These are phyloP conservation scores for Coemansia sp. DNA, from an alignment of 192 early-diverging fungal species.

Conservation along the genomic window DNA sequence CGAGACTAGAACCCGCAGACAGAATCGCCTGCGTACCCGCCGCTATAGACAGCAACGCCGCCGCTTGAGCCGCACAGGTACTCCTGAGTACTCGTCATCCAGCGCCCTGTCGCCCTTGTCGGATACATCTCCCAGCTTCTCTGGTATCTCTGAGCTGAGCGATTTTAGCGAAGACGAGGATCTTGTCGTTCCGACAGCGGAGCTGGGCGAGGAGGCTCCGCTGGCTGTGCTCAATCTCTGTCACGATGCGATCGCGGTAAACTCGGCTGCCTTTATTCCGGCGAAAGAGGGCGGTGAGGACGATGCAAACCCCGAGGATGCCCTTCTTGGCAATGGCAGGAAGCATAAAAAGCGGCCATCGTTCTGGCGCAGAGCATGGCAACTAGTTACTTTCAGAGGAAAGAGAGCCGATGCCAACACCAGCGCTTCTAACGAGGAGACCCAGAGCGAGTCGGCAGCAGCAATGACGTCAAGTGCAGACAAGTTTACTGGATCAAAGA, in stretches of 20 bases:
- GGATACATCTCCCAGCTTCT: conserved; percentile 43
- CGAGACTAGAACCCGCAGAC: conserved; percentile 42
- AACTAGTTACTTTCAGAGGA: conserved; percentile 8
- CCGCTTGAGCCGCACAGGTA: conserved; percentile 30
- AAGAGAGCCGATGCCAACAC: not conserved
- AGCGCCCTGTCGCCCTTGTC: conserved; percentile 48
- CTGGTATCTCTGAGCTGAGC: conserved; percentile 46
- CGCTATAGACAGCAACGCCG: conserved; percentile 48
- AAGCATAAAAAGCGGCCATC: conserved; percentile 18
- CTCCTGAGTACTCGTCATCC: conserved; percentile 47
- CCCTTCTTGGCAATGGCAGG: conserved; percentile 14
- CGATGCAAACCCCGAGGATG: conserved; percentile 32
- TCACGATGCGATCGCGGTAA: conserved; percentile 75
- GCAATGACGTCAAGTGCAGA: conserved; percentile 19
- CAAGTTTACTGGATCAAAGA: conserved; percentile 87
- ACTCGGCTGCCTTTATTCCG: conserved; percentile 73
- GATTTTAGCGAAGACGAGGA: conserved; percentile 53
- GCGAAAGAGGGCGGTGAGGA: conserved; percentile 13
- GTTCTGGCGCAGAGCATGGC: conserved; percentile 29
- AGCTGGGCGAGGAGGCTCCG: conserved; percentile 54
- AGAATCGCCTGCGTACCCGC: conserved; percentile 39
- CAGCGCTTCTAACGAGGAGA: conserved; percentile 21
- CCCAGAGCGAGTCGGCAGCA: conserved; percentile 20
- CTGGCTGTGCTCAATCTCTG: conserved; percentile 56
- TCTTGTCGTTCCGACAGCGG: conserved; percentile 52